phyloP scores from a whole-genome alignment of 345 rosid genomes.

The Fremontodendron californicum region DNA sequence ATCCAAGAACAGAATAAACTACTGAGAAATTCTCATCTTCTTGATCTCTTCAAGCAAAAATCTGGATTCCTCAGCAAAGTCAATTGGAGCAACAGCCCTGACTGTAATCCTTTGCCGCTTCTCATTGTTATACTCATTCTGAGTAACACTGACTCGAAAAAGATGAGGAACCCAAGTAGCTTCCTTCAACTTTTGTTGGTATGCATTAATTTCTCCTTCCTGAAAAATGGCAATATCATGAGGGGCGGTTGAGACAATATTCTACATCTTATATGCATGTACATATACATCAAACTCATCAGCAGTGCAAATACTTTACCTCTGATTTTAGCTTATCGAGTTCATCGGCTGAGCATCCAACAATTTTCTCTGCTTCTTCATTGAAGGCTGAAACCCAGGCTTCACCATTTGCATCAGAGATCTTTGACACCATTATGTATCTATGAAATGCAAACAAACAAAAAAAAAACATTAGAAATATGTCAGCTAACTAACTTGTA shows the following conservation, averaged over 20 bases:
- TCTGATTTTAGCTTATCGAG: slow-evolving; percentile 62
- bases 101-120: slow-evolving; percentile 82
- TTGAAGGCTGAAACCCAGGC: slow-evolving; percentile 77
- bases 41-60: slow-evolving; percentile 67
- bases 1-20: slow-evolving; percentile 1
- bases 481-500: neutral
- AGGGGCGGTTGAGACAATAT: neutral
- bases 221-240: slow-evolving; percentile 21
- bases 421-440: slow-evolving; percentile 68
- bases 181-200: slow-evolving; percentile 63
- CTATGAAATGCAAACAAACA: slow-evolving; percentile 33
- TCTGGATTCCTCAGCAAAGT: slow-evolving; percentile 71
- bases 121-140: slow-evolving; percentile 76
- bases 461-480: neutral
- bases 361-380: slow-evolving; percentile 65
- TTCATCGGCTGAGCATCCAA: slow-evolving; percentile 84
- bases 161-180: slow-evolving; percentile 80
- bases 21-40: slow-evolving; percentile 46
- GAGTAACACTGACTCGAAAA: slow-evolving; percentile 65
- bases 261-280: neutral
- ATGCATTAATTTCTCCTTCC: slow-evolving; percentile 51
- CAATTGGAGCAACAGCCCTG: slow-evolving; percentile 59
- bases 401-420: slow-evolving; percentile 76
- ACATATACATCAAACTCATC: neutral
- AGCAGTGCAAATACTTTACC: slow-evolving; percentile 33